Evolutionary conservation across 1,284 basidiomycete genomes (phyloP).

Genomic region (Trichosporon inkin): DNA sequence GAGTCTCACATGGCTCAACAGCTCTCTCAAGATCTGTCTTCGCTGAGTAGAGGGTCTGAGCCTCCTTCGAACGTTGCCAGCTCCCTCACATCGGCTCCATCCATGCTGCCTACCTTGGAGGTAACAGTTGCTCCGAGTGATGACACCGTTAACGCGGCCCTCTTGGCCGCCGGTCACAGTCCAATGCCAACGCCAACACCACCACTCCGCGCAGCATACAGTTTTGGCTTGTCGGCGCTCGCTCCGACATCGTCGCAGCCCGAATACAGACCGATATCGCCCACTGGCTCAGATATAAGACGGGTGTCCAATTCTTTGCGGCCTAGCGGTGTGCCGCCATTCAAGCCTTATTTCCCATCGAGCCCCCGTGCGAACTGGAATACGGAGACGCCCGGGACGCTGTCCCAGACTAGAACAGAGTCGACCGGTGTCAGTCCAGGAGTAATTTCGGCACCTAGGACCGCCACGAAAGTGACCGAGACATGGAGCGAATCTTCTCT

Average conservation of each 20-base stretch:
- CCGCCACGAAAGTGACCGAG: not conserved
- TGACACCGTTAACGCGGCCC: not conserved
- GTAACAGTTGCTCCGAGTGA: not conserved
- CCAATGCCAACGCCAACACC: not conserved
- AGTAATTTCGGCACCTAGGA: not conserved
- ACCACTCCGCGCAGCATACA: not conserved
- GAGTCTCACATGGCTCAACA: not conserved
- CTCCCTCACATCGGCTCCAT: not conserved
- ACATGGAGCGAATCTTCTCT: not conserved
- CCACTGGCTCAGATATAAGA: not conserved
- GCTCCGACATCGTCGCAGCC: not conserved
- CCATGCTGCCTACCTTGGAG: not conserved
- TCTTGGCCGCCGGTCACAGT: not conserved
- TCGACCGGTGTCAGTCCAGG: not conserved
- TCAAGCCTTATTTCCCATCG: not conserved
- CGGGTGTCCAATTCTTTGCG: not conserved
- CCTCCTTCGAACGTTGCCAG: not conserved
- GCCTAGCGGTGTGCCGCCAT: not conserved
- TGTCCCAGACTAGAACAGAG: not conserved
- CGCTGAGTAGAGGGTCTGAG: not conserved
- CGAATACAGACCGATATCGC: not conserved
- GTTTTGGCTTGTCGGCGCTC: not conserved
- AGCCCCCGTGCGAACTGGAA: not conserved
- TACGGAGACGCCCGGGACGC: not conserved
- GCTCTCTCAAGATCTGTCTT: not conserved